Base-by-base conservation (phyloP, 768 basidiomycete species). In the Boletus vinaceobasis region DNA sequence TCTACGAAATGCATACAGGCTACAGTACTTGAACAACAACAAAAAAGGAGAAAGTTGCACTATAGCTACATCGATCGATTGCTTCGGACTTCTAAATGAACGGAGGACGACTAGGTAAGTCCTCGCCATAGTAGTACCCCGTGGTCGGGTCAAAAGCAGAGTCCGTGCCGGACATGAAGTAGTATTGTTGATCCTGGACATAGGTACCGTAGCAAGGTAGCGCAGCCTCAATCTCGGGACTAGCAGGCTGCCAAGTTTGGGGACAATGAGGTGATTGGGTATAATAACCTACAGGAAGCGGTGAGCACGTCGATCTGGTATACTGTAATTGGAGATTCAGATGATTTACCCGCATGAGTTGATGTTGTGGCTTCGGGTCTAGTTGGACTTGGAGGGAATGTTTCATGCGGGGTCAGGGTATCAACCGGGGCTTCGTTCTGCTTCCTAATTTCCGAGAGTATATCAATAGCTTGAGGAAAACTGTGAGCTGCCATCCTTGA, bases 21-120 rank as follows among this genome's bases (percentile, higher is more conserved):
- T 58, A 58, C 49, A 50, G 6, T 27, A 4, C 32, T 36, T 21
- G 17, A 58, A 47, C n/a, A n/a, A n/a, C n/a, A n/a, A n/a, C n/a
- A n/a, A n/a, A n/a, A n/a, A n/a, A n/a, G n/a, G 44, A 35, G 10
- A 5, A 38, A n/a, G n/a, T n/a, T n/a, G 6, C n/a, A 3, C 5
- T 35, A 46, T 36, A 8, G 57, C 23, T 45, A 50, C 35, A 53
- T 23, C 7, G 19, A 23, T 29, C 4, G 14, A 37, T 60, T 27
- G 32, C n/a, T n/a, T n/a, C n/a, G n/a, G n/a, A n/a, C 9, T 19
- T 19, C 31, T 19, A 19, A 35, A 43, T 27, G 5, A 5, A 6
- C 7, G n/a, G 51, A 37, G 7, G 35, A 23, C 42, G 38, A 43
- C 35, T 7, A 9, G 19, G 56, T 1, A n/a, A 35, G 6, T 38